Evolutionary conservation across 1,284 basidiomycete genomes (phyloP), one percentile per base, ranked within the genome.

Genomic region (Fistulina hepatica): DNA sequence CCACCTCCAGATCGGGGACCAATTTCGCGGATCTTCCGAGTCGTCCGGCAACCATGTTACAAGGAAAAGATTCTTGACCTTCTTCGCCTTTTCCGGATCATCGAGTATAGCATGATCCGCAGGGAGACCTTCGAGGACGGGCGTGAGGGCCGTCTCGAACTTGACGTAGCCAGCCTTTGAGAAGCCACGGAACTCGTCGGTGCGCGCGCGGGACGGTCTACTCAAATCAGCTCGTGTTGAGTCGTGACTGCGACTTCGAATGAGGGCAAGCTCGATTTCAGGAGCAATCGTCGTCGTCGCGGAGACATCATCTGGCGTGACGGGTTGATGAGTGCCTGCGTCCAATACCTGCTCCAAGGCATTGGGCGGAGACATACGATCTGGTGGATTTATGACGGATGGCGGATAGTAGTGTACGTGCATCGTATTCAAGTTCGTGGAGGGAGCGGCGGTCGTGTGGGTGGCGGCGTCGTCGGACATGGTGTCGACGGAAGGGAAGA

Each of bases 1-100:
- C 52, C 53, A 55, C 21, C 52, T 51, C 39, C 51, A 53, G 9
- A 31, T 11, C 8, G 47, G 47, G 2, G 48, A 49, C 53, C 55
- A 61, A 28, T 59, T 59, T 33, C 55, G 51, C 3, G 59, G 59
- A 47, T 61, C 55, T 30, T 57, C 52, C 8, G 54, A 56, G 36
- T 60, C 59, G 36, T 55, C 44, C 20, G 44, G 41, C 15, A 43
- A 47, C 50, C 53, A 58, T 2, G 49, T 52, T 24, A 63, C 60
- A 30, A 59, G 50, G 39, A 57, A 49, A n/a, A 52, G 42, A 13
- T 58, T 50, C 12, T 50, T 50, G 32, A 60, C 48, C 25, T 43
- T 36, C 25, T 47, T 42, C 9, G 53, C 56, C 48, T 56, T 58
- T 41, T 63, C 60, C 10, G 55, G 54, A 37, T 61, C 57, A 15